Evolutionary conservation across 805 yeast genomes (phyloP).

Genomic region (Komagataella kurtzmanii): DNA sequence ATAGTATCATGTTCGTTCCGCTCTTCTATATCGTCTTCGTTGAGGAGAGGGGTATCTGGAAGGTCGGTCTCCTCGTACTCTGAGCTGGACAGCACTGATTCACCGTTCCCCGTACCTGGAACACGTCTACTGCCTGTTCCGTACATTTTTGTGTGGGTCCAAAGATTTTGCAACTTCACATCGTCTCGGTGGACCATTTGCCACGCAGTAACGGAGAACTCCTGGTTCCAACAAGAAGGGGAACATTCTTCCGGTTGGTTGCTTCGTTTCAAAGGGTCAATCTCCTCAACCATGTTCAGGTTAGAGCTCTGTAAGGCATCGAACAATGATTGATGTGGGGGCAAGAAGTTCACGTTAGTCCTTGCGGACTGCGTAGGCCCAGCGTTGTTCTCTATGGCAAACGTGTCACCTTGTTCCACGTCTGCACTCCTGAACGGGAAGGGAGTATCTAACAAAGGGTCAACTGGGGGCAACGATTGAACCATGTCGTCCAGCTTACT

Average conservation of each 20-base stretch:
- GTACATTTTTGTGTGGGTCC: neutral
- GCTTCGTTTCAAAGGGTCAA: constrained; percentile 4
- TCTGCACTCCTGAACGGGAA: neutral
- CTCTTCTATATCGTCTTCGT: constrained; percentile 9
- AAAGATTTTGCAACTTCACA: neutral
- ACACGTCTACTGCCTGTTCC: neutral
- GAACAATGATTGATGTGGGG: constrained; percentile 19
- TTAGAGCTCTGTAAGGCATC: constrained; percentile 20
- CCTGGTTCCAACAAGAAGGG: constrained; percentile 6
- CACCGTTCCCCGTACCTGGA: neutral
- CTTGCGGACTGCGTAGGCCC: neutral
- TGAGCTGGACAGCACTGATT: constrained; percentile 18
- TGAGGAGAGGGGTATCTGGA: constrained; percentile 5
- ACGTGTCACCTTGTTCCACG: neutral
- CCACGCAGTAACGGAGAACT: constrained; percentile 21
- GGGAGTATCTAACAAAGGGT: neutral
- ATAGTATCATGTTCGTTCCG: constrained; percentile 10
- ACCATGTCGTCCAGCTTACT: neutral
- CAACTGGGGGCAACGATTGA: neutral
- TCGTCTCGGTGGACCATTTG: constrained; percentile 13
- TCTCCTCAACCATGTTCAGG: constrained; percentile 8
- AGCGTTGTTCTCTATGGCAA: neutral
- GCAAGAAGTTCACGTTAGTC: constrained; percentile 5
- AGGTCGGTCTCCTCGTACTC: constrained; percentile 14
- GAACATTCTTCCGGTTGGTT: constrained; percentile 2